These are phyloP conservation scores for Sporopachydermia cereana DNA, from an alignment of 1,139 yeast genomes.

Conservation along the genomic window DNA sequence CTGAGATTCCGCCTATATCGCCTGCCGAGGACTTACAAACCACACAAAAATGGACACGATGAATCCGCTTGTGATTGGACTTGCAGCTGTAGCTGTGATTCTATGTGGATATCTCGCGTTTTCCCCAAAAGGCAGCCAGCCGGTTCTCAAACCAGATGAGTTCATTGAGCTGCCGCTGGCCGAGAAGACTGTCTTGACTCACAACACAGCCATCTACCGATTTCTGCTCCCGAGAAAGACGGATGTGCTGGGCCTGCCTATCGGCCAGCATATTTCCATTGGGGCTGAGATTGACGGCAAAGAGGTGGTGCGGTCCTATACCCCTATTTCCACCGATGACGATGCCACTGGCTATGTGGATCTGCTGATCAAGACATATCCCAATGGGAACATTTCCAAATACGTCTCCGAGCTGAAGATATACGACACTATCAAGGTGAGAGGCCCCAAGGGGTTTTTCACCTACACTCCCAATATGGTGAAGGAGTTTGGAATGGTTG, in stretches of 20 bases:
- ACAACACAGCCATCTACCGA: slow-evolving; percentile 76
- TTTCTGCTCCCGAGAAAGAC: slow-evolving; percentile 71
- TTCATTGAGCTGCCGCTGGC: slow-evolving; percentile 78
- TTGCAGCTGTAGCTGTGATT: background rate
- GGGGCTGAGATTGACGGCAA: slow-evolving; percentile 68
- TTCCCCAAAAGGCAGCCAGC: background rate
- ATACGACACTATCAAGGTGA: slow-evolving; percentile 60
- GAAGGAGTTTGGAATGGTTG: slow-evolving; percentile 70
- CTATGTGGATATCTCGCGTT: background rate
- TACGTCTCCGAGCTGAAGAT: slow-evolving; percentile 55
- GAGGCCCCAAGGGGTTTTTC: slow-evolving; percentile 94
- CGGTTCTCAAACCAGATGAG: slow-evolving; percentile 48
- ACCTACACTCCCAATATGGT: slow-evolving; percentile 76
- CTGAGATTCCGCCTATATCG: background rate
- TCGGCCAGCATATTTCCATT: slow-evolving; percentile 72
- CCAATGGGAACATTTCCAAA: slow-evolving; percentile 79
- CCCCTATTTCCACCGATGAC: slow-evolving; percentile 84
- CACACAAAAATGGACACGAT: background rate
- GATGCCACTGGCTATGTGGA: slow-evolving; percentile 78
- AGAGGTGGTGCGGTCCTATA: slow-evolving; percentile 82
- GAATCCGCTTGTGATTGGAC: background rate
- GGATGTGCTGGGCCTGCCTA: slow-evolving; percentile 79
- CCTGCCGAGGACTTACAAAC: background rate
- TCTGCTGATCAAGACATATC: slow-evolving; percentile 80
- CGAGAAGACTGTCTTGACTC: slow-evolving; percentile 66